A percentile compares a stretch with the other conserved stretches of the same genome.
These are phyloP conservation scores for Thalia dealbata DNA, from an alignment of 176 grass and related monocot species.

Conservation along the genomic window DNA sequence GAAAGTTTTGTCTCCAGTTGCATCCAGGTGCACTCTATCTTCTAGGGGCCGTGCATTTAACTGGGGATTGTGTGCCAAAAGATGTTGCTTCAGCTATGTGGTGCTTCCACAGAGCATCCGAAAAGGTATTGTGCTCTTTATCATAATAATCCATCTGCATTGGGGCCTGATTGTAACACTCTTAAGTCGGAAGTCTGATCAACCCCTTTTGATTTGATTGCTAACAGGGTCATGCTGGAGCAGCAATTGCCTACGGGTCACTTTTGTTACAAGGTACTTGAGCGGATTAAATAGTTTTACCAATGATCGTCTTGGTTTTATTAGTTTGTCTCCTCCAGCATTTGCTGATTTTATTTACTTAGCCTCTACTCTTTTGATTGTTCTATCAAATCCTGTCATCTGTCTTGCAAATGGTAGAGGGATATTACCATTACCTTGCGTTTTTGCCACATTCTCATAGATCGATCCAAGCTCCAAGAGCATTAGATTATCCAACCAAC, in stretches of 20 bases:
- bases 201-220: background rate
- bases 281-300: slow-evolving; percentile 9
- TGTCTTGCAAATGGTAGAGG: no score
- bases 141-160: background rate
- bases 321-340: no score
- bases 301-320: background rate
- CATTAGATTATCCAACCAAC: no score
- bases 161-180: background rate
- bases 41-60: slow-evolving; percentile 82
- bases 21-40: slow-evolving; percentile 93
- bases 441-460: no score
- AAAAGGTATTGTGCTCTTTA: slow-evolving; percentile 44
- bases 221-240: slow-evolving; percentile 75
- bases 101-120: slow-evolving; percentile 93
- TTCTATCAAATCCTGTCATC: no score
- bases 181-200: background rate
- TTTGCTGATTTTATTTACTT: no score
- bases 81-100: slow-evolving; percentile 82
- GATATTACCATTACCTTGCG: no score
- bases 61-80: slow-evolving; percentile 85
- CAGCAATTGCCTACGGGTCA: slow-evolving; percentile 87
- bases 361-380: no score
- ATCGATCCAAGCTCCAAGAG: no score
- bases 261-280: slow-evolving; percentile 76
- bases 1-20: slow-evolving; percentile 43